Base-by-base conservation (phyloP, 2,329 filamentous ascomycete species). In the Penicillium sp. region DNA sequence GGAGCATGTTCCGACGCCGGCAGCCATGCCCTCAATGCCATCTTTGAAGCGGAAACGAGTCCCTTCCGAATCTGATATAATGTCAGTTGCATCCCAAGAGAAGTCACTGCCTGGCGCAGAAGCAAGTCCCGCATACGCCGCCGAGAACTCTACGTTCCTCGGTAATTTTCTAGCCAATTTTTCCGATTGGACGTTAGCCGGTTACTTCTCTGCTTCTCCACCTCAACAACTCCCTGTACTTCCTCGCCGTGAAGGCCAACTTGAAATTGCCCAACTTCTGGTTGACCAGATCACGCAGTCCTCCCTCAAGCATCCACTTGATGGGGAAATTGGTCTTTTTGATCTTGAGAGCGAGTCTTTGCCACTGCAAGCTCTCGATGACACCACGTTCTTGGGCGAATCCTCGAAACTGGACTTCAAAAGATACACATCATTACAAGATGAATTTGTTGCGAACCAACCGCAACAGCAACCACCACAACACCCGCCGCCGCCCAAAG, bases 221-320 rank as follows among this genome's bases (percentile, higher is more conserved):
- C 70, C 60, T 29, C 63, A 65, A 21, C 54, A 69, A 42, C 58
- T 64, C 4, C 71, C 75, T 6, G 64, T 68, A 6, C 66, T 75
- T 31, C 53, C 63, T 34, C 64, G 67, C 41, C 70, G 64, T 42
- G 74, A 75, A 45, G 65, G 68, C 38, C 67, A 73, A 29, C 66
- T 75, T 34, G 66, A 73, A 50, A 60, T 76, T 44, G 74, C 73
- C 15, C 75, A 77, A 53, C 56, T 77, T 8, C 54, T 77, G 23
- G 72, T 74, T 23, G 75, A 77, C 42, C 75, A 77, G 63, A 60
- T 77, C 45, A 75, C 73, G 3, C 75, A 77, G 58, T 77, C 76
- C 13, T 77, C 72, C n/a, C 62, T 78, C 12, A 59, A 68, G 34
- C 73, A 75, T 61, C 64, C 58, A 12, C 55, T 70, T 38, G 65